Base-by-base conservation (phyloP, 116 monocot genomes). In the Trichopus zeylanicus region DNA sequence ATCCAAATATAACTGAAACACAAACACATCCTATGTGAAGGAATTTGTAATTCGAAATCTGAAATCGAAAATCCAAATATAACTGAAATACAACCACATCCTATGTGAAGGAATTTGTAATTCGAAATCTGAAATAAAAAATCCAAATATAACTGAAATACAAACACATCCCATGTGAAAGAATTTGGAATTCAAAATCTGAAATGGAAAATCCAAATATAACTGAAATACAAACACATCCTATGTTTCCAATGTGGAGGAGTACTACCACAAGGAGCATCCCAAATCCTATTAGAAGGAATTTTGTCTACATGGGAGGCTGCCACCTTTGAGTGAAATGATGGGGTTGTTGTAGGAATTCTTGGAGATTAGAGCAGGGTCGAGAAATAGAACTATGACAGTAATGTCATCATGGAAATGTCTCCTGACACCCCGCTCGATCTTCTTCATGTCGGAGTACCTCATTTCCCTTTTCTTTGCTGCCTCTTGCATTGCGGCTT, bases 341-440 rank as follows among this genome's bases (percentile, higher is more conserved):
- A 55, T 35, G 19, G 69, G 62, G 20, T 59, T 32, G 25, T 58
- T 31, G 22, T 29, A 32, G 20, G 22, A 49, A 26, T 31, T 60
- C 56, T 67, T 67, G 35, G 38, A 56, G 4, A 63, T 27, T 4
- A 64, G 63, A 19, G 42, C 47, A 51, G 52, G 8, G 16, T 78
- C 78, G n/a, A 78, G 12, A 29, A 64, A 78, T 25, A 78, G 15
- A 55, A 78, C 78, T 16, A 78, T 55, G 15, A 78, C 78, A 30
- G 69, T 73, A 11, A 78, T 78, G 21, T 78, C 78, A 26, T 78
- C 78, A 48, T 78, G 78, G 39, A 78, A 73, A 65, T 73, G 73
- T 48, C 78, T 58, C 24, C 78, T 39, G 9, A 73, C 37, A 0
- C 78, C 78, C 12, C 60, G 64, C 5, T 73, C 73, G 1, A 78